A percentile compares a stretch with the other conserved stretches of the same genome.
These are phyloP conservation scores for Brettanomyces custersianus DNA, from an alignment of 805 yeast genomes.

Conservation along the genomic window DNA sequence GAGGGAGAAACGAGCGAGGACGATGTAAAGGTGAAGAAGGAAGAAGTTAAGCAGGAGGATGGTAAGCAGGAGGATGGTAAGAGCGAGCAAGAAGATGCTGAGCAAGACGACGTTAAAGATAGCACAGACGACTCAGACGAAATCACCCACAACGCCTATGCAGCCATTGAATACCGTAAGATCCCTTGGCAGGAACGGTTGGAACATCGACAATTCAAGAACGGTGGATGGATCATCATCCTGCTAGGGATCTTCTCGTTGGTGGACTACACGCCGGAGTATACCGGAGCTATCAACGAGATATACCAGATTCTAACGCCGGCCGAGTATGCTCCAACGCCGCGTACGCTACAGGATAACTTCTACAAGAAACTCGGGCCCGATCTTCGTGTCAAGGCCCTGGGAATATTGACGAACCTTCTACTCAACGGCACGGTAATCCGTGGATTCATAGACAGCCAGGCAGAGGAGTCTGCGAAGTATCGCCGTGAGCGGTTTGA, in stretches of 20 bases:
- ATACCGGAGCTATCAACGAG: constrained; percentile 37
- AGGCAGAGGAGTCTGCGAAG: constrained; percentile 53
- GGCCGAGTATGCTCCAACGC: constrained; percentile 35
- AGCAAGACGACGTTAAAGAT: constrained; percentile 6
- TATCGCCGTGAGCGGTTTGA: constrained; percentile 64
- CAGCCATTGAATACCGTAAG: constrained; percentile 46
- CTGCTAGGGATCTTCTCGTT: constrained; percentile 63
- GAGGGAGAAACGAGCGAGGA: constrained; percentile 14
- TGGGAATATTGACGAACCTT: constrained; percentile 58
- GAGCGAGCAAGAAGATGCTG: constrained; percentile 13
- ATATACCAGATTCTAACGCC: constrained; percentile 55
- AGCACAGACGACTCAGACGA: constrained; percentile 17
- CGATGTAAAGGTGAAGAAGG: too few species aligned
- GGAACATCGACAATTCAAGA: constrained; percentile 62
- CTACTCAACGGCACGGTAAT: constrained; percentile 50
- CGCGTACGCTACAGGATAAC: constrained; percentile 37
- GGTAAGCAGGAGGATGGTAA: constrained; percentile 14
- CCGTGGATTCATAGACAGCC: constrained; percentile 55
- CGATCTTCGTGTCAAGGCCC: constrained; percentile 43
- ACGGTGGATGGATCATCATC: constrained; percentile 80
- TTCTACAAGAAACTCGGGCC: constrained; percentile 47
- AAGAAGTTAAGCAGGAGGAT: constrained; percentile 15
- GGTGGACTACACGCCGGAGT: constrained; percentile 49
- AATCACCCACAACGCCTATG: constrained; percentile 34
- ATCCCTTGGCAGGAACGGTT: constrained; percentile 73